Base-by-base conservation (phyloP, 805 yeast genomes). In the Hanseniaspora hatyaiensis region DNA sequence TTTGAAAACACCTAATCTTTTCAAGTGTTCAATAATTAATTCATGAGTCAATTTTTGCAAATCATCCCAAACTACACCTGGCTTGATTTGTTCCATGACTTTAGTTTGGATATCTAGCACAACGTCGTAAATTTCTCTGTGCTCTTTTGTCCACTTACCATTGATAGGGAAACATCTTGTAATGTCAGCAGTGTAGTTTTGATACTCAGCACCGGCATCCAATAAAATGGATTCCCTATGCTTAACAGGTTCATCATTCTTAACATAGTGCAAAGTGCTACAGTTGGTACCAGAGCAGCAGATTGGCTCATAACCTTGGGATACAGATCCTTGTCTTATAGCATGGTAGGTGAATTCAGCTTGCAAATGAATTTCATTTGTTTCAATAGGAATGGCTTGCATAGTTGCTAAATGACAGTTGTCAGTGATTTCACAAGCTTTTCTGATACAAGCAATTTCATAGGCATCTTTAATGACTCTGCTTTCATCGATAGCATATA, bases 161-260 rank as follows among this genome's bases (percentile, higher is more conserved):
- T 70, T 74, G 48, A 86, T 77, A 24, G 98, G 98, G 75, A 87
- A 89, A 60, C 94, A 83, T 60, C 98, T 75, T 13, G 98, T 92
- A 36, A 92, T 96, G 61, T 89, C 98, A 37, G 86, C 72, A 2
- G 96, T 88, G 63, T 89, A 89, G 61, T 85, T 78, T 53, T 76
- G 75, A 96, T 96, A 89, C 65, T 89, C 97, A 2, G 96, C 95
- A 49, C 98, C 98, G 8, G 97, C 96, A 66, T 89, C 98, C 47
- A 89, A 80, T 52, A 89, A 72, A 11, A 89, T 72, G 5, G 88
- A 73, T 40, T 74, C 76, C 57, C 77, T 78, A 16, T 72, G 73
- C 9, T 62, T 69, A 50, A 80, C 58, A 3, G 71, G 66, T 44
- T 76, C 80, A 57, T 87, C 92, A 59, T 89, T 89, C 58, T 79